Evolutionary conservation across 331 rosid species (phyloP).

Genomic region (Phaseolus coccineus): DNA sequence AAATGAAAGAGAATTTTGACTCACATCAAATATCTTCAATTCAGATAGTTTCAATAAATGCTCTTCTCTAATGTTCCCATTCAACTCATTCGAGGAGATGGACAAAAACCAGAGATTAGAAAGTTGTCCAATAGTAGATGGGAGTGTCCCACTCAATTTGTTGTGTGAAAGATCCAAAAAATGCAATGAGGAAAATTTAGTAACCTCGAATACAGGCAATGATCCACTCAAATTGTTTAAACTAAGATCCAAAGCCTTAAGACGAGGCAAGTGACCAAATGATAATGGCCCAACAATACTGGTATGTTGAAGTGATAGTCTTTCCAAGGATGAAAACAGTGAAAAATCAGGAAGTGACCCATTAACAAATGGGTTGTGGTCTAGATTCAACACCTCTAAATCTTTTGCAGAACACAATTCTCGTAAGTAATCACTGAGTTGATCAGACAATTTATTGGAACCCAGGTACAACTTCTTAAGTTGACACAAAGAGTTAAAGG

Average conservation of each 20-base stretch:
- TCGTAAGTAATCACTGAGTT: slow-evolving; percentile 31
- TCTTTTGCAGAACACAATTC: slow-evolving; percentile 19
- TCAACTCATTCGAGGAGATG: background rate
- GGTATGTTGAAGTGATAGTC: background rate
- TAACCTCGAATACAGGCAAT: slow-evolving; percentile 22
- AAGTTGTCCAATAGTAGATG: slow-evolving; percentile 38
- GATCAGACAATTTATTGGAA: background rate
- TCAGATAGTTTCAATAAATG: background rate
- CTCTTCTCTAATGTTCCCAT: background rate
- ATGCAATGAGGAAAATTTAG: slow-evolving; percentile 1
- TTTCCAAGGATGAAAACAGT: slow-evolving; percentile 17
- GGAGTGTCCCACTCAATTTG: slow-evolving; percentile 38
- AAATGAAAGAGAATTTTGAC: slow-evolving; percentile 42
- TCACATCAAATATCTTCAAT: background rate
- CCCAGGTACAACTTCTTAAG: background rate
- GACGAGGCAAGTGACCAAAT: background rate
- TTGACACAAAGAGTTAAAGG: slow-evolving; percentile 36
- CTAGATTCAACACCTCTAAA: background rate
- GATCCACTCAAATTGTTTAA: background rate
- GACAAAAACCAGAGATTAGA: background rate
- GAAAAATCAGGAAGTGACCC: slow-evolving; percentile 19
- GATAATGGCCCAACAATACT: slow-evolving; percentile 41
- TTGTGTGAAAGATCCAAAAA: slow-evolving; percentile 9
- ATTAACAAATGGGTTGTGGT: slow-evolving; percentile 40
- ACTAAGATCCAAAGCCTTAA: background rate